A percentile compares a stretch with the other conserved stretches of the same genome.
Evolutionary conservation across 1,284 basidiomycete species (phyloP).

Genomic region (Taiwanofungus camphoratus): DNA sequence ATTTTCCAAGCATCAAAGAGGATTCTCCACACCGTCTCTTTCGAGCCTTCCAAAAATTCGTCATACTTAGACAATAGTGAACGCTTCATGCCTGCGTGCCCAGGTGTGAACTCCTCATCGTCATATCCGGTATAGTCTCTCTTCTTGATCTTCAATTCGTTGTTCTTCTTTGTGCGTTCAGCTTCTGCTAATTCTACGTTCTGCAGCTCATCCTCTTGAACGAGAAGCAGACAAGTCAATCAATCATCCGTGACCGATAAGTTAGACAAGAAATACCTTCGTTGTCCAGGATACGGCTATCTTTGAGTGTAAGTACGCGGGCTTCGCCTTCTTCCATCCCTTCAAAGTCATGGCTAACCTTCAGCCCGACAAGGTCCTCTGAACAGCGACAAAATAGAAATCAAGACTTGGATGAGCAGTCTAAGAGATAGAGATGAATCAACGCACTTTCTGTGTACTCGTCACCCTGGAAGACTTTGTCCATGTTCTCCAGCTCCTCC

Average conservation of each 20-base stretch:
- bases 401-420: neutral
- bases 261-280: slow-evolving; percentile 52
- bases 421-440: slow-evolving; percentile 1
- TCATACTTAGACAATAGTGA: slow-evolving; percentile 95
- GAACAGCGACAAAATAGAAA: slow-evolving; percentile 12
- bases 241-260: neutral
- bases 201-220: slow-evolving; percentile 91
- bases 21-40: slow-evolving; percentile 57
- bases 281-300: slow-evolving; percentile 88
- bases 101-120: slow-evolving; percentile 85
- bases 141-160: slow-evolving; percentile 85
- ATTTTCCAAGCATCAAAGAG: too few species aligned
- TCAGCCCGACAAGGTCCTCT: slow-evolving; percentile 89
- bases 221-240: neutral
- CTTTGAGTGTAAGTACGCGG: slow-evolving; percentile 93
- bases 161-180: slow-evolving; percentile 72
- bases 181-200: slow-evolving; percentile 90
- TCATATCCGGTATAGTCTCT: slow-evolving; percentile 94
- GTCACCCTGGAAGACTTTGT: slow-evolving; percentile 66
- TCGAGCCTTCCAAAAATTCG: slow-evolving; percentile 71
- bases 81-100: slow-evolving; percentile 71
- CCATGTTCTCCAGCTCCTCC: slow-evolving; percentile 77
- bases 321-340: slow-evolving; percentile 91
- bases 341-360: slow-evolving; percentile 94
- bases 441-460: slow-evolving; percentile 77